Evolutionary conservation across 1,284 basidiomycete species (phyloP).

Genomic region (Moesziomyces parantarcticus): DNA sequence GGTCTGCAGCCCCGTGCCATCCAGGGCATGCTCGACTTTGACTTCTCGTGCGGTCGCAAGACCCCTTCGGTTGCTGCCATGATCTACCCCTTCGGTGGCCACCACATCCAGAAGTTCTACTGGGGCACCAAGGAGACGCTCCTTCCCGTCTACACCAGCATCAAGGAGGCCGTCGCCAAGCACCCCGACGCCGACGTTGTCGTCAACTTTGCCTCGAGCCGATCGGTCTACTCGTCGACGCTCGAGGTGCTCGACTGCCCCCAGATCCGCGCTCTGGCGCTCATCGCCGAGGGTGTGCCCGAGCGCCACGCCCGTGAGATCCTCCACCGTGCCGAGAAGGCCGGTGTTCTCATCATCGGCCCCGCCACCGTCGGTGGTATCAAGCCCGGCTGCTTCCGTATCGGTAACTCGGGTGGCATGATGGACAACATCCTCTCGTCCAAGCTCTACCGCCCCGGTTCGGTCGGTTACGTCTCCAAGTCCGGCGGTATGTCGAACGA

Average conservation of each 20-base stretch:
- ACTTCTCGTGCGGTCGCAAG: constrained; percentile 93
- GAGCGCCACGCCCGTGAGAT: constrained; percentile 97
- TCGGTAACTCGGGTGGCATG: constrained; percentile 99
- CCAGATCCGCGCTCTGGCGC: constrained; percentile 82
- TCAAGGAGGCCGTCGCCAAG: constrained; percentile 92
- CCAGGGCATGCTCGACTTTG: constrained; percentile 99
- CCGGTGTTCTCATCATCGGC: constrained; percentile 93
- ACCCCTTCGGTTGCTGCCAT: constrained; percentile 97
- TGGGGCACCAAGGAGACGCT: constrained; percentile 99
- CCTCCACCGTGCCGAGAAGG: constrained; percentile 85
- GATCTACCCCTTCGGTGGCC: constrained; percentile 99
- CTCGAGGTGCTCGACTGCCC: constrained; percentile 84
- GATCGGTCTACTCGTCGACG: constrained; percentile 93
- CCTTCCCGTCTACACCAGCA: constrained; percentile 93
- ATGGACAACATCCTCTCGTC: constrained; percentile 99
- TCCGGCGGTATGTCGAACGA: constrained; percentile 99
- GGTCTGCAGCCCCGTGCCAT: constrained; percentile 99
- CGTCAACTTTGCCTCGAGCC: constrained; percentile 96
- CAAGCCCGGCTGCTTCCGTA: constrained; percentile 99
- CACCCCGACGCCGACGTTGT: constrained; percentile 97
- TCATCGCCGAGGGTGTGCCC: constrained; percentile 98
- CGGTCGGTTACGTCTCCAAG: constrained; percentile 98
- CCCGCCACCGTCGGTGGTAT: constrained; percentile 99
- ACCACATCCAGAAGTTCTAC: constrained; percentile 99
- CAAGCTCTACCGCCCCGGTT: constrained; percentile 97